Conservation (phyloP, 768 basidiomycete species). For the Rhodosporidiobolus sp. region DNA sequence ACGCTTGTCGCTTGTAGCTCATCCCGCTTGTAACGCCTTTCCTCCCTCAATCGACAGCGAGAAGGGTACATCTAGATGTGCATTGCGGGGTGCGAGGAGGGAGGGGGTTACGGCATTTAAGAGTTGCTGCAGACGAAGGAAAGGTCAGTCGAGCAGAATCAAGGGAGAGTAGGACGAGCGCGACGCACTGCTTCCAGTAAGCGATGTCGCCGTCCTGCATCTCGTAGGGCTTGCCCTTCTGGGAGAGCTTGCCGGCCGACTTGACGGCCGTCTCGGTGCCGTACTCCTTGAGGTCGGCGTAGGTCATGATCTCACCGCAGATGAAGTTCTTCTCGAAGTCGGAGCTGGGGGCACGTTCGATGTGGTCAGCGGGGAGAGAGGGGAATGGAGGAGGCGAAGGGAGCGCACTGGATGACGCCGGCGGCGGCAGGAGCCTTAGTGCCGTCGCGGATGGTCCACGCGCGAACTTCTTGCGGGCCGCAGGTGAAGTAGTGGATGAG, state of each 20-base stretch:
- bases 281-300: constrained; percentile 81
- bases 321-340: constrained; percentile 99
- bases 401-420: constrained; percentile 85
- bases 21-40: too few species aligned
- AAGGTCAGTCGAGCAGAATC: neutral
- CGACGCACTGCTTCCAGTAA: constrained; percentile 66
- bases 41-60: too few species aligned
- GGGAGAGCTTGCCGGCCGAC: constrained; percentile 85
- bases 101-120: neutral
- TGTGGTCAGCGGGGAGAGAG: neutral
- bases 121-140: neutral
- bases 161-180: neutral
- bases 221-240: constrained; percentile 96
- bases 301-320: constrained; percentile 94
- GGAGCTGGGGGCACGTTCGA: constrained; percentile 55
- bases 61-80: neutral
- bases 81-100: neutral
- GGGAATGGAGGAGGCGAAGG: constrained; percentile 8
- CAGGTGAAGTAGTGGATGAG: constrained; percentile 96
- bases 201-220: constrained; percentile 53
- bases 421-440: constrained; percentile 96
- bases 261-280: constrained; percentile 89
- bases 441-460: constrained; percentile 93
- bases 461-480: constrained; percentile 92
- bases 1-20: too few species aligned